Conservation (phyloP, 768 basidiomycete species). For the Pulveroboletus frians region DNA sequence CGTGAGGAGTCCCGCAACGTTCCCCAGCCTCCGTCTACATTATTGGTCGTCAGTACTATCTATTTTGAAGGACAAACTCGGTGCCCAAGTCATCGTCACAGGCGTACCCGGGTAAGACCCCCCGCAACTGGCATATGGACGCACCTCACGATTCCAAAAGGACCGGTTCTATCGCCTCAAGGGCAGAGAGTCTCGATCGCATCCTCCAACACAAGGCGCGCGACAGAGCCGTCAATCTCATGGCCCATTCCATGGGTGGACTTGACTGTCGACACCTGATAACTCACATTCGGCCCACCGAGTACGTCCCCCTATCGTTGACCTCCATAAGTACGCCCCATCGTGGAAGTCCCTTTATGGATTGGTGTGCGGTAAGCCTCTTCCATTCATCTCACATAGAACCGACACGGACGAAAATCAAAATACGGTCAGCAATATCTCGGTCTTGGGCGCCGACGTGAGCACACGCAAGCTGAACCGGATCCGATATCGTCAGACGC, state of each 20-base stretch:
- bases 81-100: constrained; percentile 94
- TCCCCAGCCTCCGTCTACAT: constrained; percentile 80
- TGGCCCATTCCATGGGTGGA: constrained; percentile 98
- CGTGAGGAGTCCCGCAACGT: constrained; percentile 74
- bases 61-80: constrained; percentile 72
- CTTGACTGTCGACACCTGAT: constrained; percentile 93
- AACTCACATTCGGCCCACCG: constrained; percentile 71
- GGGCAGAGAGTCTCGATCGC: constrained; percentile 70
- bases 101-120: constrained; percentile 80
- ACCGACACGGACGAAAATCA: constrained; percentile 13
- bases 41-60: constrained; percentile 91
- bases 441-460: constrained; percentile 70
- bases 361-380: constrained; percentile 82
- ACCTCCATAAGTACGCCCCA: constrained; percentile 92
- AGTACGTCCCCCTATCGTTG: constrained; percentile 82
- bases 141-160: constrained; percentile 35
- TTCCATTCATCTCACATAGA: constrained; percentile 4
- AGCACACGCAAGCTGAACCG: neutral
- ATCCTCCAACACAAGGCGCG: constrained; percentile 60
- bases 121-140: neutral
- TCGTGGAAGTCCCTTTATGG: constrained; percentile 97
- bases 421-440: constrained; percentile 65
- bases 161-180: constrained; percentile 82
- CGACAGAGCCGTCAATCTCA: constrained; percentile 83
- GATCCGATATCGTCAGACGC: neutral